Percentiles rank a stretch among this genome's conserved stretches.
Conservation (phyloP, 139 green algal species). For the Picochlorum sp. region DNA sequence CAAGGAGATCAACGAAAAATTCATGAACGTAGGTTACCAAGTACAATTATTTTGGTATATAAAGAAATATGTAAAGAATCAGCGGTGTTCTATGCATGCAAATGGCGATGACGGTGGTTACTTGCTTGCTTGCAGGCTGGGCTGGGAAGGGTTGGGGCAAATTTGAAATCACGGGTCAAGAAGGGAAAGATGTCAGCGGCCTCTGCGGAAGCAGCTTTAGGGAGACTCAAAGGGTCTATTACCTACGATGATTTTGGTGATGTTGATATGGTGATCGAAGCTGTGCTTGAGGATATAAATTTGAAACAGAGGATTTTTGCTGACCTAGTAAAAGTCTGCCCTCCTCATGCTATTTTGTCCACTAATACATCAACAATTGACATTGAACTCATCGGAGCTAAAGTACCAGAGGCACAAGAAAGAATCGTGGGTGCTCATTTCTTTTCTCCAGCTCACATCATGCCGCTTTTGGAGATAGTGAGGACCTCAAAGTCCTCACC, state of each 20-base stretch:
- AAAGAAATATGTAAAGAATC: neutral
- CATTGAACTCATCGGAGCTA: conserved; percentile 75
- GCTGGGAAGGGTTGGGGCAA: conserved; percentile 73
- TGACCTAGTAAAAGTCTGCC: conserved; percentile 63
- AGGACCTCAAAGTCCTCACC: conserved; percentile 66
- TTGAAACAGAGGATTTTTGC: conserved; percentile 90
- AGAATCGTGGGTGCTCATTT: conserved; percentile 92
- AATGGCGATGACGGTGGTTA: conserved; percentile 1
- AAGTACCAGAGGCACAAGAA: conserved; percentile 33
- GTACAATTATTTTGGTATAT: too few species aligned
- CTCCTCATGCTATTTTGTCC: conserved; percentile 77
- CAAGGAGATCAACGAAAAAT: conserved; percentile 97
- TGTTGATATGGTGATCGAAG: conserved; percentile 97
- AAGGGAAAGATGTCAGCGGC: conserved; percentile 73
- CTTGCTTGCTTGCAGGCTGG: conserved; percentile 50
- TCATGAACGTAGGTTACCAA: too few species aligned
- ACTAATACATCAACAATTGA: conserved; percentile 99
- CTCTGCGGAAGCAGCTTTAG: conserved; percentile 42
- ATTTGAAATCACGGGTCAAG: conserved; percentile 79
- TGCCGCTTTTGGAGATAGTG: conserved; percentile 98
- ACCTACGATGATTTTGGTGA: conserved; percentile 68
- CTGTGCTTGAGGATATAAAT: conserved; percentile 85
- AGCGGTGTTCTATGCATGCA: neutral
- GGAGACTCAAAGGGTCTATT: conserved; percentile 53
- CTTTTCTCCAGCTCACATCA: conserved; percentile 95